A percentile compares a stretch with the other conserved stretches of the same genome.
Conservation (phyloP, 2,329 filamentous ascomycete genomes). For the Aspergillus ruber region DNA sequence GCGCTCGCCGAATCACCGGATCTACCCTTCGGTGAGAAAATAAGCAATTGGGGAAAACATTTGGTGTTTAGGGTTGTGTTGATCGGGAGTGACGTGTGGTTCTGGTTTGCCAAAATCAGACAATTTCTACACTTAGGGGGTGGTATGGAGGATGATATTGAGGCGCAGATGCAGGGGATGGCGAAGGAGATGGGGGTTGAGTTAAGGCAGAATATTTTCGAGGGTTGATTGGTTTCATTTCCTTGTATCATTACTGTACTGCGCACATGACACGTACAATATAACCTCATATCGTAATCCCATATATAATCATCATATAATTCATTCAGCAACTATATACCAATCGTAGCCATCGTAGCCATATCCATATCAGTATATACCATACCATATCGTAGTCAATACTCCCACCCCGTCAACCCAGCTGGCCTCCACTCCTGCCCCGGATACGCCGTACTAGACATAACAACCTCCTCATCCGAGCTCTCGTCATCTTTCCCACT, state of each 20-base stretch:
- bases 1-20: conserved; percentile 71
- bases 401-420: conserved; percentile 14
- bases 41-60: conserved; percentile 68
- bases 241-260: neutral
- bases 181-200: conserved; percentile 90
- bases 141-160: conserved; percentile 92
- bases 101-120: conserved; percentile 71
- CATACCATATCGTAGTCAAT: neutral
- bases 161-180: conserved; percentile 77
- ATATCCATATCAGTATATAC: neutral
- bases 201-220: conserved; percentile 80
- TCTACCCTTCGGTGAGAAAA: conserved; percentile 55
- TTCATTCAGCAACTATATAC: neutral
- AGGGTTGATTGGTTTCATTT: conserved; percentile 51
- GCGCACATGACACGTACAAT: neutral
- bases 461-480: conserved; percentile 40
- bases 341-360: neutral
- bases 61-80: conserved; percentile 75
- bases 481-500: conserved; percentile 17
- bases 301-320: neutral
- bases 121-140: conserved; percentile 70
- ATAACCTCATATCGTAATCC: neutral
- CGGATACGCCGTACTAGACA: conserved; percentile 45
- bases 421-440: conserved; percentile 42
- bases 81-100: conserved; percentile 69